Percentiles rank a stretch among this genome's conserved stretches.
phyloP scores from a whole-genome alignment of 768 basidiomycete species.

The Lentinula aciculospora region DNA sequence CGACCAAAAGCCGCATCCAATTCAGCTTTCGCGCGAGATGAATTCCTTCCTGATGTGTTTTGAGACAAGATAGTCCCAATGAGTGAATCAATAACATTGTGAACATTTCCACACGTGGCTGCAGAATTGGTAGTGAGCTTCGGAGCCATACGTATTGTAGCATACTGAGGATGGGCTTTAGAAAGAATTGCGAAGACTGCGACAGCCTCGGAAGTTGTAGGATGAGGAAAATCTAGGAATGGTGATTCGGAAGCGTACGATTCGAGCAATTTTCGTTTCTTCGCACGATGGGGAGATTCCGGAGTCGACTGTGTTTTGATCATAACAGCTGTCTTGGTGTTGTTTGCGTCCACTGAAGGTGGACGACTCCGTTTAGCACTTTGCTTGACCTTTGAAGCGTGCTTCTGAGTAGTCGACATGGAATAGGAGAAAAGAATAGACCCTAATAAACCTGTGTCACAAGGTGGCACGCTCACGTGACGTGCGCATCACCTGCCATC shows the following conservation, averaged over 20 bases:
- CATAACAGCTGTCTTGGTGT: not conserved
- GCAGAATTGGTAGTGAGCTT: constrained; percentile 29
- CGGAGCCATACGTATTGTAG: constrained; percentile 21
- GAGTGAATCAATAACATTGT: constrained; percentile 53
- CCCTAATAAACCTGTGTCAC: not conserved
- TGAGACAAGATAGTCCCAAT: constrained; percentile 58
- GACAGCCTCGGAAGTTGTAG: constrained; percentile 35
- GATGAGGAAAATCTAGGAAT: constrained; percentile 38
- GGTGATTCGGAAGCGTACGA: constrained; percentile 37
- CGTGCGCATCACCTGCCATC: not conserved
- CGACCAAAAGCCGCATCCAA: constrained; percentile 45
- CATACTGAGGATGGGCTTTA: constrained; percentile 27
- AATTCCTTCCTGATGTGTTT: constrained; percentile 48
- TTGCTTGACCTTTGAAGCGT: not conserved
- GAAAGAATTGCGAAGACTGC: constrained; percentile 36
- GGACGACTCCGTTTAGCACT: not conserved
- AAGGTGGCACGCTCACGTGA: not conserved
- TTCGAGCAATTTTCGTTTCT: constrained; percentile 47
- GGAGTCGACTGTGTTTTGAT: constrained; percentile 27
- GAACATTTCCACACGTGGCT: constrained; percentile 36
- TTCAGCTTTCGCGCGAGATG: constrained; percentile 40
- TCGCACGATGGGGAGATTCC: constrained; percentile 16
- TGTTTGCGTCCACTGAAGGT: not conserved
- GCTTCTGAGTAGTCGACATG: not conserved
- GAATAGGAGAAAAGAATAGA: not conserved